Evolutionary conservation across 2,329 filamentous ascomycete species (phyloP).

Genomic region (Fusarium torulosum): DNA sequence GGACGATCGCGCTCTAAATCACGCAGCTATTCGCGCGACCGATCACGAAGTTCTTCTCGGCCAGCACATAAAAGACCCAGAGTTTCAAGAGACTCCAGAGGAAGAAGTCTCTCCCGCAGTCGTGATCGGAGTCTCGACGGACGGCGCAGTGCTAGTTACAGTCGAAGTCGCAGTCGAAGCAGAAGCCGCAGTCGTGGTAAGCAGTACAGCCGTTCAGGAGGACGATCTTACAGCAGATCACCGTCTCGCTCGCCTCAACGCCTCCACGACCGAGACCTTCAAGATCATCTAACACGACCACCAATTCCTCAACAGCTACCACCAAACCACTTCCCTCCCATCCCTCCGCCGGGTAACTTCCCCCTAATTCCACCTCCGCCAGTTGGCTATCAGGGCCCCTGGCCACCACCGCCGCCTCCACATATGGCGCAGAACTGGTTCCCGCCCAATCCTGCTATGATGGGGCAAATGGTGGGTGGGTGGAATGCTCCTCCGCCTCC

Average conservation of each 20-base stretch:
- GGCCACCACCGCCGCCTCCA: constrained; percentile 56
- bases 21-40: constrained; percentile 46
- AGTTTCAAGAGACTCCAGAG: constrained; percentile 42
- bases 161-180: constrained; percentile 51
- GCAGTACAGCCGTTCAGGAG: constrained; percentile 36
- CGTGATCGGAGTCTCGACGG: constrained; percentile 33
- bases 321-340: constrained; percentile 37
- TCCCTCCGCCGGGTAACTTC: constrained; percentile 36
- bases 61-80: constrained; percentile 51
- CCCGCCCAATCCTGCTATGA: constrained; percentile 45
- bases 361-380: constrained; percentile 42
- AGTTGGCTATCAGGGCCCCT: constrained; percentile 56
- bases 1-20: constrained; percentile 54
- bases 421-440: constrained; percentile 47
- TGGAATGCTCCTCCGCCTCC: constrained; percentile 46
- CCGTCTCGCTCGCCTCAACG: constrained; percentile 41
- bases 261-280: constrained; percentile 33
- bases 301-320: constrained; percentile 45
- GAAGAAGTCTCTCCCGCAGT: constrained; percentile 45
- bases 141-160: constrained; percentile 47
- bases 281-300: constrained; percentile 32
- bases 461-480: constrained; percentile 46
- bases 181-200: constrained; percentile 35
- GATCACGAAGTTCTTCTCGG: constrained; percentile 51
- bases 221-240: constrained; percentile 47